phyloP scores from a whole-genome alignment of 495 filamentous ascomycete genomes.

The Oleoguttula mirabilis region DNA sequence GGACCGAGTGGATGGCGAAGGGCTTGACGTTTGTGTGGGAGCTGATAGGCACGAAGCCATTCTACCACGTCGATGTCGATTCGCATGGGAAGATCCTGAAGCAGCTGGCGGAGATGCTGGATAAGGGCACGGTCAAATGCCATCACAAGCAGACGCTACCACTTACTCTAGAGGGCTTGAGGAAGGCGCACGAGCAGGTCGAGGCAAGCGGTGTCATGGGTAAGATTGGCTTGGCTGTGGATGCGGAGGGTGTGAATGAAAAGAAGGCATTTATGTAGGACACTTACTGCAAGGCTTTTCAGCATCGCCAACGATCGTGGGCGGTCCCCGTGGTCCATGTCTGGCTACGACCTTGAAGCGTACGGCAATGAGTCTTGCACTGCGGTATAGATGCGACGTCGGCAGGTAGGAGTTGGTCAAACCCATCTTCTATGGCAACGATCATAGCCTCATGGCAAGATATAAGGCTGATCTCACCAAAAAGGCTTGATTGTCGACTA shows the following conservation, averaged over 20 bases:
- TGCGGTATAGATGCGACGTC: no score
- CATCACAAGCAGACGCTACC: slow-evolving; percentile 17
- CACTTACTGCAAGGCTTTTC: no score
- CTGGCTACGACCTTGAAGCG: no score
- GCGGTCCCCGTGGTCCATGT: no score
- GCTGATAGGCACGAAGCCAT: slow-evolving; percentile 26
- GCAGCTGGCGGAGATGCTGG: slow-evolving; percentile 13
- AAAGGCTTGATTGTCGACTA: no score
- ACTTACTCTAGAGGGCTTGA: slow-evolving; percentile 14
- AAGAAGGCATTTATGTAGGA: slow-evolving; percentile 4
- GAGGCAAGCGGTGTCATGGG: slow-evolving; percentile 18
- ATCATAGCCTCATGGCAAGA: no score
- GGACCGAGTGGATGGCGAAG: slow-evolving; percentile 32
- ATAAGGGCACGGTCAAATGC: slow-evolving; percentile 18
- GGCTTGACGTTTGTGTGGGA: slow-evolving; percentile 29
- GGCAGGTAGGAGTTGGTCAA: no score
- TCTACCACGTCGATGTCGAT: slow-evolving; percentile 16
- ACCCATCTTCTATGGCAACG: no score
- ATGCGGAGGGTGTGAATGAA: slow-evolving; percentile 6
- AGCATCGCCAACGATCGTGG: no score
- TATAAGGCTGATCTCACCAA: no score
- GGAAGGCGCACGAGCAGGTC: slow-evolving; percentile 17
- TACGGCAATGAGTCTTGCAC: no score
- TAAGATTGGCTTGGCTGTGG: slow-evolving; percentile 18
- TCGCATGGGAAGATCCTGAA: slow-evolving; percentile 17